Evolutionary conservation across 208 protist species (phyloP), one percentile per base, ranked within the genome.

Genomic region (Trypanosoma caninum): DNA sequence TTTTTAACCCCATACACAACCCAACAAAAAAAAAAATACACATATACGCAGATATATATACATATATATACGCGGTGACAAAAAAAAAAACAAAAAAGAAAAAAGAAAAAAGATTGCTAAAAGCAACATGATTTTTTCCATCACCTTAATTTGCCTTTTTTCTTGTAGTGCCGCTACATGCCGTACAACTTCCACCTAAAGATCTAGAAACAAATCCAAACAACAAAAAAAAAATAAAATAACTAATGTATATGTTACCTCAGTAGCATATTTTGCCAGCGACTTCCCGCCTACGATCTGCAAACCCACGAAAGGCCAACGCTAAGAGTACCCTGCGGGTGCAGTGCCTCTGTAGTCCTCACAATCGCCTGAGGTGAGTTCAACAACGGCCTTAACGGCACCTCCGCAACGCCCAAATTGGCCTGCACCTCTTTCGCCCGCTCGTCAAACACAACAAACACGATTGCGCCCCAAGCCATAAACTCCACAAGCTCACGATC

Each of bases 361-460:
- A 95, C 80, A 31, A 69, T 67, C 7, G 83, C 75, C 45, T 80
- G 69, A 22, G 84, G 78, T 30, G 83, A 89, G 14, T 58, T 48
- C 5, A 95, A 57, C 62, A 95, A 59, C 16, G 82, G 75, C 2
- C 70, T 69, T 30, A 95, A 74, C 35, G 83, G 69, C 14, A 95
- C 78, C 64, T 87, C 80, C 20, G 76, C 80, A 5, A 84, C 55
- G 22, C 89, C 89, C 14, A 89, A 56, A 56, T 92, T 91, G 8
- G 66, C 48, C 50, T 76, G 77, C 53, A 85, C 70, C n/a, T 92
- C 82, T 9, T 37, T 73, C 10, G 83, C 69, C 35, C 67, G 68
- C 40, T 80, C 82, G 54, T 95, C 85, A 65, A 95, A 95, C 13
- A 95, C 59, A 4, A 90, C 78, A 74, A 95, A 95, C 35, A 78